Conservation (phyloP, 257 asterid species). For the Solanum sejunctum region DNA sequence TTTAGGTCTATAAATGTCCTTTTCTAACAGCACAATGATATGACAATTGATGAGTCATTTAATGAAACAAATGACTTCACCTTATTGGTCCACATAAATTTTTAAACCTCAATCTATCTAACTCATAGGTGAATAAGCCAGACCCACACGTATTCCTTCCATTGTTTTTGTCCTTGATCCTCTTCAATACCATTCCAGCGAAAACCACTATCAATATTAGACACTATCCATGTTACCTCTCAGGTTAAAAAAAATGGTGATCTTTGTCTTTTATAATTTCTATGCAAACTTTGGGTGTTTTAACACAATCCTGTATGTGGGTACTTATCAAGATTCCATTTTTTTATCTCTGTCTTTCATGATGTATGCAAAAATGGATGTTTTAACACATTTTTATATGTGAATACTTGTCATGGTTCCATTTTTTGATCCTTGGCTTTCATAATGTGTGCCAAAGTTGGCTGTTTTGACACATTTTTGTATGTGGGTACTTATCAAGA, state of each 20-base stretch:
- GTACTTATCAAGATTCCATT: not conserved
- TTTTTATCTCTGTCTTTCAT: not conserved
- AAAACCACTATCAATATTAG: not conserved
- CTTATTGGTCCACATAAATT: too few relatives aligned
- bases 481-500: not conserved
- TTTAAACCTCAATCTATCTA: not conserved
- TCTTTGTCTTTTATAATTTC: not conserved
- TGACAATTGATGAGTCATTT: too few relatives aligned
- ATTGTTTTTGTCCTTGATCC: not conserved
- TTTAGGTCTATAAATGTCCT: too few relatives aligned
- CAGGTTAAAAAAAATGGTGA: not conserved
- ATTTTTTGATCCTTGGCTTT: not conserved
- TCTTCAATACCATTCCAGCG: too few relatives aligned
- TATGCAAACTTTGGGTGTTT: not conserved
- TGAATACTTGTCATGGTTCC: not conserved
- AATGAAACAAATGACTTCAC: too few relatives aligned
- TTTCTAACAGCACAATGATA: too few relatives aligned
- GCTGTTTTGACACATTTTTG: not conserved
- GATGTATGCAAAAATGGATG: not conserved
- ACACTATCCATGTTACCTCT: not conserved
- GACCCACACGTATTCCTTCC: not conserved
- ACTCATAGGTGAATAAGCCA: too few relatives aligned
- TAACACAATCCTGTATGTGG: not conserved
- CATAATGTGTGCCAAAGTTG: not conserved
- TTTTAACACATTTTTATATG: not conserved